These are phyloP conservation scores for Mycena epipterygia DNA, from an alignment of 768 basidiomycete species.

Conservation along the genomic window DNA sequence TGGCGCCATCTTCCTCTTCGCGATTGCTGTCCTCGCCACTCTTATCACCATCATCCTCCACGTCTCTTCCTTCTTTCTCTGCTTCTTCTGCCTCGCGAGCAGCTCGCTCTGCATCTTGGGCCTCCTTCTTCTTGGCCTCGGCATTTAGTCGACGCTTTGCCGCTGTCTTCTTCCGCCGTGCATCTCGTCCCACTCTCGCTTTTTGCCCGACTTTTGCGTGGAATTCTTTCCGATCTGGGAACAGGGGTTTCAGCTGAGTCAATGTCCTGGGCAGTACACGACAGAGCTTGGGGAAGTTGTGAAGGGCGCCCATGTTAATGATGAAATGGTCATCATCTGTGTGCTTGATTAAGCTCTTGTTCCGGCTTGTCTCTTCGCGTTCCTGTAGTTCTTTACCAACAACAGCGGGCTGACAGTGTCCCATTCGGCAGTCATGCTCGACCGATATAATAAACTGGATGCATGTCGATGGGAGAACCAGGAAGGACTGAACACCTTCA, in stretches of 20 bases:
- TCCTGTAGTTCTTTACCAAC: constrained; percentile 23
- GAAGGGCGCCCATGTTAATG: constrained; percentile 30
- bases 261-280: constrained; percentile 8
- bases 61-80: neutral
- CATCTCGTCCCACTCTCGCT: constrained; percentile 1
- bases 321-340: constrained; percentile 33
- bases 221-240: constrained; percentile 3
- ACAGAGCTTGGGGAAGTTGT: constrained; percentile 13
- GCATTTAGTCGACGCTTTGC: constrained; percentile 13
- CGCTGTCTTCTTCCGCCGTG: constrained; percentile 6
- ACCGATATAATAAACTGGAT: constrained; percentile 27
- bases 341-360: constrained; percentile 16
- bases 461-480: neutral
- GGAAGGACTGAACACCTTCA: neutral
- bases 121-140: constrained; percentile 3
- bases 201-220: neutral
- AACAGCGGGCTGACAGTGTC: constrained; percentile 15
- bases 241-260: neutral
- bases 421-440: constrained; percentile 36
- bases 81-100: constrained; percentile 6
- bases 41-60: neutral
- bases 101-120: constrained; percentile 7
- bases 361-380: constrained; percentile 4
- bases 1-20: neutral
- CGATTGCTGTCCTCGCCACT: neutral